Percentiles rank a stretch among this genome's conserved stretches.
phyloP scores from a whole-genome alignment of 2,329 filamentous ascomycete species.

The Berkeleyomyces basicola region DNA sequence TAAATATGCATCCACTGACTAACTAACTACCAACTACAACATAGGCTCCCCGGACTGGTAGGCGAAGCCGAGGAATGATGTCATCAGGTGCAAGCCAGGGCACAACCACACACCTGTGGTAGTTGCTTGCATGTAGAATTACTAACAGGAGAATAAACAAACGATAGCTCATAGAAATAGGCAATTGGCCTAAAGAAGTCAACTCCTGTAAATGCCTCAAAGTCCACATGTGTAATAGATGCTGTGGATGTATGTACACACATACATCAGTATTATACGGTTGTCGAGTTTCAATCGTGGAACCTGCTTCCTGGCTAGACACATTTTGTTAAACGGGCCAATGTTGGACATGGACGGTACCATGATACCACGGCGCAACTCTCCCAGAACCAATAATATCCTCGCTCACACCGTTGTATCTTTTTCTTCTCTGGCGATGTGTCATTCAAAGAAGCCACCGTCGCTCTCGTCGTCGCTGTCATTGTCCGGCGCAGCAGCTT shows the following conservation, averaged over 20 bases:
- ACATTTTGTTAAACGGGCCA: too few species aligned
- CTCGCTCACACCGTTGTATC: too few species aligned
- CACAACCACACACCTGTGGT: too few species aligned
- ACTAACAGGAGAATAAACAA: not conserved
- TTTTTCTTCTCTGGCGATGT: not conserved
- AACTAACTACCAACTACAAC: too few species aligned
- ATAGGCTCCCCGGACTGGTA: not conserved
- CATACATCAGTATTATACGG: too few species aligned
- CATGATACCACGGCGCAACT: not conserved
- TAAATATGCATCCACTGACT: not conserved
- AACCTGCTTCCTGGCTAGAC: too few species aligned
- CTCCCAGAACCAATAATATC: not conserved
- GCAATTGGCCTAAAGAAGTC: not conserved
- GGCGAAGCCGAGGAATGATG: not conserved
- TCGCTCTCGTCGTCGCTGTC: conserved; percentile 34
- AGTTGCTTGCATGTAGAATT: too few species aligned
- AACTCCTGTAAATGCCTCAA: conserved; percentile 11
- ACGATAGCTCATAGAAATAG: not conserved
- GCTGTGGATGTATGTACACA: too few species aligned
- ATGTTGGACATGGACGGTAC: not conserved
- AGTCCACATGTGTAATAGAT: not conserved
- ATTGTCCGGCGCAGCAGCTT: conserved; percentile 20
- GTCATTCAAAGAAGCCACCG: conserved; percentile 41
- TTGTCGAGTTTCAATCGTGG: too few species aligned
- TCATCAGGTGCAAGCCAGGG: not conserved